A percentile compares a stretch with the other conserved stretches of the same genome.
Conservation (phyloP, 2,329 filamentous ascomycete genomes). For the Calonectria multiphialidica region DNA sequence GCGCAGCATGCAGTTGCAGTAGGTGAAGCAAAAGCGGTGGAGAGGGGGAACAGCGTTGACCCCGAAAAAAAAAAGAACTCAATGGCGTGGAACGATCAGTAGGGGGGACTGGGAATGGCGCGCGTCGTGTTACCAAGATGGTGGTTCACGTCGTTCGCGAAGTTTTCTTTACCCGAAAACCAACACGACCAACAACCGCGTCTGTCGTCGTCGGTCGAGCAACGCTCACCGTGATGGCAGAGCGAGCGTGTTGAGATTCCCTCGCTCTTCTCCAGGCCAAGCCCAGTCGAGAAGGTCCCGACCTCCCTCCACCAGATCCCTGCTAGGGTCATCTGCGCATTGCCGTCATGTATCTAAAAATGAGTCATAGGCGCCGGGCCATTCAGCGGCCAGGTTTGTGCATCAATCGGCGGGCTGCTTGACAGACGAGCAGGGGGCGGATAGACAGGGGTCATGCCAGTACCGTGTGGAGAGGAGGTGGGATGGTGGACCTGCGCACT, state of each 20-base stretch:
- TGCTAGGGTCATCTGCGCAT: slow-evolving; percentile 10
- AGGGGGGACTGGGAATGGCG: not conserved
- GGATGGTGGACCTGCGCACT: slow-evolving; percentile 32
- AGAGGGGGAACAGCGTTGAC: slow-evolving; percentile 26
- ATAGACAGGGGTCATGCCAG: slow-evolving; percentile 1
- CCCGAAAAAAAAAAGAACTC: slow-evolving; percentile 30
- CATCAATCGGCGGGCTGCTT: slow-evolving; percentile 41
- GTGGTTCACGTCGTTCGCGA: slow-evolving; percentile 19
- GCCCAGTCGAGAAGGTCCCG: slow-evolving; percentile 9
- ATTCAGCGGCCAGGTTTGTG: slow-evolving; percentile 46
- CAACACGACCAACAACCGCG: slow-evolving; percentile 20
- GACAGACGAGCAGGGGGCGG: slow-evolving; percentile 13
- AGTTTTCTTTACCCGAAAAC: not conserved
- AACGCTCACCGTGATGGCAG: slow-evolving; percentile 17
- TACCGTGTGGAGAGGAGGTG: slow-evolving; percentile 21
- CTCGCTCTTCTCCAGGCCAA: not conserved
- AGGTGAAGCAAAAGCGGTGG: slow-evolving; percentile 14
- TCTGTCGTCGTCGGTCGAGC: slow-evolving; percentile 20
- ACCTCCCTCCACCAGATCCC: not conserved
- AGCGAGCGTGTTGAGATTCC: slow-evolving; percentile 9
- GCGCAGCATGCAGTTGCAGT: slow-evolving; percentile 17
- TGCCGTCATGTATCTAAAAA: slow-evolving; percentile 43
- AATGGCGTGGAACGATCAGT: slow-evolving; percentile 3
- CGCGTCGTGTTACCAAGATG: not conserved
- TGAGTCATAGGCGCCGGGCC: slow-evolving; percentile 49